Base-by-base conservation (phyloP, 768 basidiomycete species). In the Leccinum imitatum region DNA sequence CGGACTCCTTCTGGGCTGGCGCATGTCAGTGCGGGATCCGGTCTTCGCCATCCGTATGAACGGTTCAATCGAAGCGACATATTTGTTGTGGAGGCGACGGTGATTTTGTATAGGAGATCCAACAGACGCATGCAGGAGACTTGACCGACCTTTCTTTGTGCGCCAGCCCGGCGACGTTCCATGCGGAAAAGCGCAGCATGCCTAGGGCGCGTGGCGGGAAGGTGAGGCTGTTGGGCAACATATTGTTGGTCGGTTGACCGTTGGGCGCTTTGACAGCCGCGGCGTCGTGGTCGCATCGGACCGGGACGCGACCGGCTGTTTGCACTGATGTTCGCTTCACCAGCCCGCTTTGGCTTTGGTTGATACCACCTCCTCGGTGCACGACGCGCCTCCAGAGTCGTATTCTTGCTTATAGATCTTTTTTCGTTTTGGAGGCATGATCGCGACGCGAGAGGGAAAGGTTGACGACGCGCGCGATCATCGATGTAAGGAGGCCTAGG, bases 151-250 rank as follows among this genome's bases (percentile, higher is more conserved):
- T 95, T 94, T 75, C 88, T 93, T 64, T 86, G 81, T 58, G 87
- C 84, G 33, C 13, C 33, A 1, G 91, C 4, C 93, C 87, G 63
- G 87, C 90, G 6, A 95, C 82, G 69, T 94, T 94, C 90, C 90
- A 94, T 5, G 87, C 72, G 15, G 82, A 82, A 30, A 95, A 76
- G 15, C 86, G 79, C 39, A 84, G 61, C 6, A 83, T 79, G 6
- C 81, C 80, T 19, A 73, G 67, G 30, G 56, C 65, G 53, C 81
- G 82, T 6, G 79, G 76, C 25, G 86, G 82, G 66, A 91, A 86
- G 8, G 68, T 59, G 52, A 92, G 86, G 37, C 77, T 73, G 21
- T 76, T 79, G n/a, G 91, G 91, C 4, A 92, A 66, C 6, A 82
- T 81, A 69, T 85, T 90, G 71, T 93, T 93, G 54, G 82, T 91